Percentiles rank a stretch among this genome's conserved stretches.
phyloP scores from a whole-genome alignment of 78 protist genomes.

The Cavenderia fasciculata region DNA sequence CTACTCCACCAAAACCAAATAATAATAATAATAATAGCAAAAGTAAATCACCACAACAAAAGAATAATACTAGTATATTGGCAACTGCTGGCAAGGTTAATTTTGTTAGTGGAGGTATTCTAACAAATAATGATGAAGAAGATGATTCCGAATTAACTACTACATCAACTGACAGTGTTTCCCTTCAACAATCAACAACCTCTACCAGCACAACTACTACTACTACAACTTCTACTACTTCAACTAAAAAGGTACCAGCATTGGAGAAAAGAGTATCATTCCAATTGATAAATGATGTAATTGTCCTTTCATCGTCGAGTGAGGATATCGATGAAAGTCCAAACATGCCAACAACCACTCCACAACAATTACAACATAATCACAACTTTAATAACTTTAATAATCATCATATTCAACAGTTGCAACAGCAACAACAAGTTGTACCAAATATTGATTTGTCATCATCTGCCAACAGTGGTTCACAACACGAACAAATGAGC shows the following conservation, averaged over 20 bases:
- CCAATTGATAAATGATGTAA: constrained; percentile 41
- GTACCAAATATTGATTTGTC: neutral
- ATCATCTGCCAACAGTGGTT: neutral
- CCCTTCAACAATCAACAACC: neutral
- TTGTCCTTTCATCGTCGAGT: constrained; percentile 19
- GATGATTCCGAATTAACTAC: neutral
- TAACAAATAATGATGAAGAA: neutral
- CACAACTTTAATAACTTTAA: no score
- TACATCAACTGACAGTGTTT: neutral
- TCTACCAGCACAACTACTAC: neutral
- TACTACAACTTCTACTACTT: neutral
- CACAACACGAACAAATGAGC: no score
- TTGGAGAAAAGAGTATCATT: constrained; percentile 52
- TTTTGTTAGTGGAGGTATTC: neutral
- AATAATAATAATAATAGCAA: constrained; percentile 2
- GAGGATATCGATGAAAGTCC: neutral
- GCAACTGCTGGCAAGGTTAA: neutral
- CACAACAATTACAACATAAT: neutral
- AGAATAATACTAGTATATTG: neutral
- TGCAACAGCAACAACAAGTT: neutral
- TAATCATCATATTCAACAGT: no score
- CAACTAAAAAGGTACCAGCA: neutral
- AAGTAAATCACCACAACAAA: neutral
- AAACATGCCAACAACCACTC: neutral
- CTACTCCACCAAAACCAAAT: neutral